Percentiles rank a stretch among this genome's conserved stretches.
Conservation (phyloP, 192 early-diverging fungal genomes). For the Coemansia sp. region DNA sequence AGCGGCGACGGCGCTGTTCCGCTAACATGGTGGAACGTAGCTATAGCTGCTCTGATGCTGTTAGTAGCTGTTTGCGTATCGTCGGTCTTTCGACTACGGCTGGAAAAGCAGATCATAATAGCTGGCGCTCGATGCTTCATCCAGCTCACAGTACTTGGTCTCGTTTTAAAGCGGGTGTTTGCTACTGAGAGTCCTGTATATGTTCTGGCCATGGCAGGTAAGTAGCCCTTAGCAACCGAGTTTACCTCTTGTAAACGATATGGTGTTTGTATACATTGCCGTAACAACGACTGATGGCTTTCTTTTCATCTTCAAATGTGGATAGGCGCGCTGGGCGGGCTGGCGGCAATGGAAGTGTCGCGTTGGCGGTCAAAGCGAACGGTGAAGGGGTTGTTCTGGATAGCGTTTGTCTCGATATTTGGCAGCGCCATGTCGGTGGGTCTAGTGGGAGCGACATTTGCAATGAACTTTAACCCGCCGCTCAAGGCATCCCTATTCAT, state of each 20-base stretch:
- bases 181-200: constrained; percentile 57
- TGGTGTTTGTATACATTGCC: not conserved
- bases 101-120: constrained; percentile 62
- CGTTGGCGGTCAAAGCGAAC: constrained; percentile 64
- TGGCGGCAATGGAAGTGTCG: constrained; percentile 50
- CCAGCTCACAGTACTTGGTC: constrained; percentile 77
- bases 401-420: constrained; percentile 56
- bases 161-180: constrained; percentile 70
- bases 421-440: constrained; percentile 30
- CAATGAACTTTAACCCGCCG: constrained; percentile 69
- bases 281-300: not conserved
- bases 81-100: constrained; percentile 20
- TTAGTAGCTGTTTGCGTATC: constrained; percentile 38
- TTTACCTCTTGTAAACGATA: not conserved
- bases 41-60: constrained; percentile 38
- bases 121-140: constrained; percentile 71
- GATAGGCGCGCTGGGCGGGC: constrained; percentile 45
- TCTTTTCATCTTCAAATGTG: not conserved
- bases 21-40: constrained; percentile 48
- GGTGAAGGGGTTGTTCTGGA: constrained; percentile 72
- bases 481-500: constrained; percentile 74
- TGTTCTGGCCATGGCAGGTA: constrained; percentile 60
- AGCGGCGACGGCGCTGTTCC: constrained; percentile 11
- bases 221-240: not conserved
- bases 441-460: constrained; percentile 53